A percentile compares a stretch with the other conserved stretches of the same genome.
Evolutionary conservation across 192 early-diverging fungal species (phyloP).

Genomic region (Backusella circina): DNA sequence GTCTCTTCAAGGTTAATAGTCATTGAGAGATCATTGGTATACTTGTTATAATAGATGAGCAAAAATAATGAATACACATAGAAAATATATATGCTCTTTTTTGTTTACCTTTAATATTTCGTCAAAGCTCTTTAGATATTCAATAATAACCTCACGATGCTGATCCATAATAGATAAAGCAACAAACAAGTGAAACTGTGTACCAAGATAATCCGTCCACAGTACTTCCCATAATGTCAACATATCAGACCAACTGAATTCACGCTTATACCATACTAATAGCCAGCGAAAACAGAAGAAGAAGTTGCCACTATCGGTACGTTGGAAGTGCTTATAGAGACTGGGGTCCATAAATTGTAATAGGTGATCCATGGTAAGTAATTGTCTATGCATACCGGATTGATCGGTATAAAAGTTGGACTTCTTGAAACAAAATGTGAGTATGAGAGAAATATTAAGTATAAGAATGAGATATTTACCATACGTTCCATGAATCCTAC

Average conservation of each 20-base stretch:
- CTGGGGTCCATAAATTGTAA: conserved; percentile 86
- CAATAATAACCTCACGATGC: conserved; percentile 76
- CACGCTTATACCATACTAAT: conserved; percentile 95
- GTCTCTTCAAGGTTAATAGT: conserved; percentile 74
- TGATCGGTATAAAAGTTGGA: conserved; percentile 92
- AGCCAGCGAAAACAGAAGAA: conserved; percentile 99
- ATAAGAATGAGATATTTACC: conserved; percentile 34
- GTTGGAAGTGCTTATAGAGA: conserved; percentile 80
- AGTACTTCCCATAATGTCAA: conserved; percentile 88
- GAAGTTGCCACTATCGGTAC: conserved; percentile 82
- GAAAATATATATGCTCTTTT: too few species aligned
- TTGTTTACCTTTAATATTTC: conserved; percentile 86
- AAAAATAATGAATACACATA: neutral
- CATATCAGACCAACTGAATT: conserved; percentile 86
- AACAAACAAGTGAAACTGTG: conserved; percentile 90
- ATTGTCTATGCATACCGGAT: conserved; percentile 88
- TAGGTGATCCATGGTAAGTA: conserved; percentile 75
- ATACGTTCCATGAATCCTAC: conserved; percentile 86
- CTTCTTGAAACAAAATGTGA: conserved; percentile 40
- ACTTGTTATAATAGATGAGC: conserved; percentile 48
- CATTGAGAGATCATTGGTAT: conserved; percentile 81
- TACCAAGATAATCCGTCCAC: conserved; percentile 70
- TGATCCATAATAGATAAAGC: conserved; percentile 93
- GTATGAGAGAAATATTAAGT: neutral
- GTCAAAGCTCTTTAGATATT: conserved; percentile 80